Percentiles rank a stretch among this genome's conserved stretches.
Conservation (phyloP, 2,329 filamentous ascomycete genomes). For the Trichoderma sp. region DNA sequence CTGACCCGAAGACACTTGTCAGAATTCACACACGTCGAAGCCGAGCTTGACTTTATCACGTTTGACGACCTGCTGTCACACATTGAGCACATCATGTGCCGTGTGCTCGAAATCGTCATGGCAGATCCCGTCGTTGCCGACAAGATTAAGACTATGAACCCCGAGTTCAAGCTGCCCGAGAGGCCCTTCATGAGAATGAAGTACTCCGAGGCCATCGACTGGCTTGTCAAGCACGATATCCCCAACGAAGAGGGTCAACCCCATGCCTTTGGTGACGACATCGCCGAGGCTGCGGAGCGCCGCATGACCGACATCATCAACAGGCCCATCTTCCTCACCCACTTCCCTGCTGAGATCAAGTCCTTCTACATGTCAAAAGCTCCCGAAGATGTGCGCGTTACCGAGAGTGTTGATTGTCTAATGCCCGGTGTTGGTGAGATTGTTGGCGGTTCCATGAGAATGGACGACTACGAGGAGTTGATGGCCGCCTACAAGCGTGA, state of each 20-base stretch:
- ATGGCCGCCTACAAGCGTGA: conserved; percentile 86
- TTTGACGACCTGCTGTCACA: conserved; percentile 88
- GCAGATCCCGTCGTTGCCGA: conserved; percentile 71
- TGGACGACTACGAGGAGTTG: conserved; percentile 86
- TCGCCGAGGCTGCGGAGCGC: conserved; percentile 95
- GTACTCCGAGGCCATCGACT: conserved; percentile 91
- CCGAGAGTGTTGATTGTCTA: conserved; percentile 82
- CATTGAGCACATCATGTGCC: conserved; percentile 83
- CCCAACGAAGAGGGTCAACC: conserved; percentile 88
- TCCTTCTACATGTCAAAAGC: conserved; percentile 99
- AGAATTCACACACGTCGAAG: conserved; percentile 97
- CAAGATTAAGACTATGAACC: conserved; percentile 85
- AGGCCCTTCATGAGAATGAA: conserved; percentile 93
- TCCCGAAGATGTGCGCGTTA: conserved; percentile 74
- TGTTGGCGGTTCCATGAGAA: conserved; percentile 94
- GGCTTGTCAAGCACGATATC: conserved; percentile 88
- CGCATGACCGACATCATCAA: conserved; percentile 97
- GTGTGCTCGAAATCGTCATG: conserved; percentile 77
- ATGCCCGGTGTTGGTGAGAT: conserved; percentile 98
- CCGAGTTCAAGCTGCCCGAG: conserved; percentile 76
- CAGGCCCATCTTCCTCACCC: conserved; percentile 90
- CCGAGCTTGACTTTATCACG: conserved; percentile 91
- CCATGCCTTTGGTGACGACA: conserved; percentile 94
- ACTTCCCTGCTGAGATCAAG: conserved; percentile 98
- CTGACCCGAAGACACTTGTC: conserved; percentile 91